Conservation (phyloP, 495 filamentous ascomycete species). For the Trichoderma gamsii region DNA sequence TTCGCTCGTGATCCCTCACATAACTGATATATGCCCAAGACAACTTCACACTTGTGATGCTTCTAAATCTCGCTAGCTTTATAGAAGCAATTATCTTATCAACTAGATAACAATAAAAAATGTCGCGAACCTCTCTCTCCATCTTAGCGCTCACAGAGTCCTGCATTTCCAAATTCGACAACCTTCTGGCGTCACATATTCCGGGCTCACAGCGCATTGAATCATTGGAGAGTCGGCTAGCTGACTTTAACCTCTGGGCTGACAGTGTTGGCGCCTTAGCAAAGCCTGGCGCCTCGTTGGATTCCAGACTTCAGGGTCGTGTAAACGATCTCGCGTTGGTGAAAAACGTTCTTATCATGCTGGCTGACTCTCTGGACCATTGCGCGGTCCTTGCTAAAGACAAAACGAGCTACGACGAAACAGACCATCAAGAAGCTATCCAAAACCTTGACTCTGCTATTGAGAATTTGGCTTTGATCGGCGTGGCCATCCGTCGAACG, state of each 20-base stretch:
- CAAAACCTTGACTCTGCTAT: not conserved
- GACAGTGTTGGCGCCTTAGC: conserved; percentile 19
- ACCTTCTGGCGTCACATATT: no score
- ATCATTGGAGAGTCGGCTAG: conserved; percentile 20
- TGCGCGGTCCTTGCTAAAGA: not conserved
- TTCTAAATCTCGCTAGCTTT: no score
- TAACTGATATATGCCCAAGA: no score
- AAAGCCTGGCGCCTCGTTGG: conserved; percentile 16
- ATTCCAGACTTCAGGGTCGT: not conserved
- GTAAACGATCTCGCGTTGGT: not conserved
- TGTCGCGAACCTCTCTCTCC: no score
- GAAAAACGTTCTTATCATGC: not conserved
- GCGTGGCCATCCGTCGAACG: not conserved
- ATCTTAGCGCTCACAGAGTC: no score
- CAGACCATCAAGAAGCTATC: not conserved
- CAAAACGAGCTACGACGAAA: not conserved
- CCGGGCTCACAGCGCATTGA: not conserved
- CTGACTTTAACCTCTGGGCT: conserved; percentile 26
- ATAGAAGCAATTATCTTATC: no score
- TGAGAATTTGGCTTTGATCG: not conserved
- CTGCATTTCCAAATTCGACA: no score
- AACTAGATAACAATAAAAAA: no score
- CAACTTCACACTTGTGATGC: no score
- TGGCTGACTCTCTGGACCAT: not conserved
- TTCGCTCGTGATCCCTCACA: no score